Conservation (phyloP, 768 basidiomycete species). For the Mycena venus region DNA sequence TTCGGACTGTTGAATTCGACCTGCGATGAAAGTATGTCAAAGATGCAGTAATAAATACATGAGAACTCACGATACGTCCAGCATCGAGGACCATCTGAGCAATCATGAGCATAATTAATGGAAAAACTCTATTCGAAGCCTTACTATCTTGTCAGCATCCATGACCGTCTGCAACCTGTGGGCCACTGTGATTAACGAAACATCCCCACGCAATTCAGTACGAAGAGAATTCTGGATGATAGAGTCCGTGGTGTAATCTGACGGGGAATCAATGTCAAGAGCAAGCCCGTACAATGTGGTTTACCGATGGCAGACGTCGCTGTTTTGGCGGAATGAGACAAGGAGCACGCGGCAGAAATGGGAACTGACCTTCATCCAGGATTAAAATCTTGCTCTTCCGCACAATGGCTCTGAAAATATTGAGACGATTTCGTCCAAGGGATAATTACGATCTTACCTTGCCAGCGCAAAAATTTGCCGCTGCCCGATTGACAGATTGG, state of each 20-base stretch:
- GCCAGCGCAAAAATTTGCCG: constrained; percentile 62
- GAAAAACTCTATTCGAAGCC: constrained; percentile 31
- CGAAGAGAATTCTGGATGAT: constrained; percentile 57
- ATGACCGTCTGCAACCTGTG: constrained; percentile 36
- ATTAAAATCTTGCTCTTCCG: too few species aligned
- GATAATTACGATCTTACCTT: not conserved
- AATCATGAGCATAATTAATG: not conserved
- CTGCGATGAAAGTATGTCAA: constrained; percentile 26
- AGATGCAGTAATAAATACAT: not conserved
- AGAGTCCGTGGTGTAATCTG: constrained; percentile 52
- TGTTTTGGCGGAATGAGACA: not conserved
- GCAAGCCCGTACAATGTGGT: constrained; percentile 35
- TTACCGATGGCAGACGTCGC: constrained; percentile 20
- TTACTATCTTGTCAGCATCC: constrained; percentile 45
- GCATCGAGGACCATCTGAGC: constrained; percentile 55
- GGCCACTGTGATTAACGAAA: constrained; percentile 19
- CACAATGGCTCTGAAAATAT: constrained; percentile 18
- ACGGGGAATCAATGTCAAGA: constrained; percentile 38
- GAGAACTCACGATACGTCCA: constrained; percentile 48
- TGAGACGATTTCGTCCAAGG: not conserved
- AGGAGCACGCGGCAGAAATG: not conserved
- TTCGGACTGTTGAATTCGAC: constrained; percentile 68
- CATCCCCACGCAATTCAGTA: constrained; percentile 24
- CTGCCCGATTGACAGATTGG: constrained; percentile 57
- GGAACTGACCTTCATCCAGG: constrained; percentile 25